Evolutionary conservation across 192 early-diverging fungal species (phyloP).

Genomic region (Gonapodya sp.): DNA sequence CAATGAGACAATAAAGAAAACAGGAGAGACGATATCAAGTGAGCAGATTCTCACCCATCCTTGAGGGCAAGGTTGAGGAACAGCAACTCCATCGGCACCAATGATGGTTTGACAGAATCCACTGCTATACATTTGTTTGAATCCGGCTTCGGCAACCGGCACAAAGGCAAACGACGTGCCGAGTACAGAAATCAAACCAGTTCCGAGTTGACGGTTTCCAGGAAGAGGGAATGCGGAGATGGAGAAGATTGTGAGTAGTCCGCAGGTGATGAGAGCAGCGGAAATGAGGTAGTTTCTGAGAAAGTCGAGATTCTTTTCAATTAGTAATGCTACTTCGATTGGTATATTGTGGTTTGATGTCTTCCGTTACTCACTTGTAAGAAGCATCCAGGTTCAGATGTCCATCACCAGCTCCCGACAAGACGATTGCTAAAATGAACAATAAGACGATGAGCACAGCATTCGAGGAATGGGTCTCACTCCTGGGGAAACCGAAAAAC

Average conservation of each 20-base stretch:
- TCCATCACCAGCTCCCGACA: background rate
- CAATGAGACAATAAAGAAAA: background rate
- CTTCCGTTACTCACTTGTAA: background rate
- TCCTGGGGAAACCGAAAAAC: no score
- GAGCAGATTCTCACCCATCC: background rate
- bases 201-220: constrained; percentile 25
- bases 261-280: constrained; percentile 41
- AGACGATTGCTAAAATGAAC: background rate
- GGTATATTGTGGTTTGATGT: background rate
- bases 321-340: no score
- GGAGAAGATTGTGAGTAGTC: constrained; percentile 37
- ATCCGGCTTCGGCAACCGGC: constrained; percentile 35
- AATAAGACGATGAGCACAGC: no score
- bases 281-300: constrained; percentile 31
- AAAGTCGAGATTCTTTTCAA: no score
- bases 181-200: constrained; percentile 38
- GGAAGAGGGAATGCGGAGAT: constrained; percentile 40
- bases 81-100: constrained; percentile 26
- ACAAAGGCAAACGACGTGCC: constrained; percentile 42
- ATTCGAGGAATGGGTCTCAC: no score
- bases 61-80: constrained; percentile 28
- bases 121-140: constrained; percentile 32
- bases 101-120: constrained; percentile 23
- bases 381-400: background rate
- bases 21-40: no score